A percentile compares a stretch with the other conserved stretches of the same genome.
phyloP scores from a whole-genome alignment of 2,329 filamentous ascomycete genomes.

The Ceratocystis diversiconidia region DNA sequence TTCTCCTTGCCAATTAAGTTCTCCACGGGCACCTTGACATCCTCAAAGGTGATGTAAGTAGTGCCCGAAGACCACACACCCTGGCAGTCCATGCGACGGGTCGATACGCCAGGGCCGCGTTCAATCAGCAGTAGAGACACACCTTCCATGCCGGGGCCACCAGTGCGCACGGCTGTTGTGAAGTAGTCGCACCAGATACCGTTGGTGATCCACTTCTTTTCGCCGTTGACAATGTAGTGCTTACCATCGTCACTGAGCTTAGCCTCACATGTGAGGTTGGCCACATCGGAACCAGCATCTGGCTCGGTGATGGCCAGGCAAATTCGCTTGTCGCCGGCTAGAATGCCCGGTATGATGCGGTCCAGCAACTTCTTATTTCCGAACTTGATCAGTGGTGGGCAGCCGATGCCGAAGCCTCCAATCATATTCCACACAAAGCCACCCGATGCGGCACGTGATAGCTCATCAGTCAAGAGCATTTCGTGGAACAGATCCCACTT shows the following conservation, averaged over 20 bases:
- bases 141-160: conserved; percentile 79
- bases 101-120: conserved; percentile 76
- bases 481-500: conserved; percentile 99
- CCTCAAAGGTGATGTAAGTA: conserved; percentile 95
- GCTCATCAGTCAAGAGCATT: conserved; percentile 85
- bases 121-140: conserved; percentile 86
- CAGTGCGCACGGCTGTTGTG: conserved; percentile 88
- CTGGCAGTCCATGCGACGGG: conserved; percentile 94
- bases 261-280: conserved; percentile 88
- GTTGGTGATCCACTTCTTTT: conserved; percentile 99
- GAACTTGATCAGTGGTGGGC: conserved; percentile 82
- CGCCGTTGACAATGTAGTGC: conserved; percentile 97
- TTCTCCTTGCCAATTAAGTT: conserved; percentile 97
- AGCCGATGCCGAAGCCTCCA: conserved; percentile 91
- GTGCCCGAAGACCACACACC: conserved; percentile 92
- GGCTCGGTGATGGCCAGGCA: conserved; percentile 95
- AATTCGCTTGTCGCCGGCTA: conserved; percentile 89
- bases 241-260: conserved; percentile 92
- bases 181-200: conserved; percentile 96
- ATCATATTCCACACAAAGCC: conserved; percentile 96
- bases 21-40: conserved; percentile 98
- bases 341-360: conserved; percentile 73
- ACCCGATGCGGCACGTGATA: conserved; percentile 76
- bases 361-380: conserved; percentile 74
- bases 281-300: conserved; percentile 88